Percentiles rank a stretch among this genome's conserved stretches.
These are phyloP conservation scores for Tricholomella constricta DNA, from an alignment of 768 basidiomycete genomes.

Conservation along the genomic window DNA sequence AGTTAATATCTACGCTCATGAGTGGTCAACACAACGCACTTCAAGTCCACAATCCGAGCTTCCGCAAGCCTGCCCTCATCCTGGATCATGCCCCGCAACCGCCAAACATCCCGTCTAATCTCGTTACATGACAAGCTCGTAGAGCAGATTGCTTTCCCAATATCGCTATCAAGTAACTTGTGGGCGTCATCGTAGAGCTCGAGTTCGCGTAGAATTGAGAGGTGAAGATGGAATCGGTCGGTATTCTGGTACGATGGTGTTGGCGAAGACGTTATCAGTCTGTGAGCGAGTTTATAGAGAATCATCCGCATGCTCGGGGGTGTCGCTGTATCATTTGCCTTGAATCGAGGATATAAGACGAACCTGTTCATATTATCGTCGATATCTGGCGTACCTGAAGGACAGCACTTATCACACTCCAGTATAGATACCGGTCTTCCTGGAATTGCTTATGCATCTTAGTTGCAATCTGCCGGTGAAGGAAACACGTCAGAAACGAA, in stretches of 20 bases:
- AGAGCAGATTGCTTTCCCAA: constrained; percentile 66
- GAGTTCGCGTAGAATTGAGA: constrained; percentile 70
- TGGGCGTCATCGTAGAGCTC: constrained; percentile 70
- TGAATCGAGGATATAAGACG: background rate
- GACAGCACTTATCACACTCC: constrained; percentile 78
- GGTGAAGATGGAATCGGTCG: constrained; percentile 79
- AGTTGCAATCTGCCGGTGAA: constrained; percentile 60
- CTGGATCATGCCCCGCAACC: constrained; percentile 49
- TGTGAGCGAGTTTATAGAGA: constrained; percentile 75
- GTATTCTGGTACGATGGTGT: constrained; percentile 64
- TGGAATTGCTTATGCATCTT: constrained; percentile 86
- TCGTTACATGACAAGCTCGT: constrained; percentile 77
- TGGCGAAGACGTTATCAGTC: constrained; percentile 65
- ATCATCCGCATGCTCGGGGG: constrained; percentile 62
- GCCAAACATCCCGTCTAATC: constrained; percentile 71
- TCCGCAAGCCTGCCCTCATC: constrained; percentile 68
- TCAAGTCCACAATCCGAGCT: constrained; percentile 57
- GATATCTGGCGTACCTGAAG: constrained; percentile 58
- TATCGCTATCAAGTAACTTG: constrained; percentile 65
- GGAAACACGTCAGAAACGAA: constrained; percentile 3
- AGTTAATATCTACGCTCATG: background rate
- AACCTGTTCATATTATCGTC: background rate
- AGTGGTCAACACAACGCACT: constrained; percentile 40
- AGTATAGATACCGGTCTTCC: constrained; percentile 79
- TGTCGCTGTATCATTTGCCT: constrained; percentile 75